Evolutionary conservation across 257 asterid genomes (phyloP).

Genomic region (Fraxinus americana): DNA sequence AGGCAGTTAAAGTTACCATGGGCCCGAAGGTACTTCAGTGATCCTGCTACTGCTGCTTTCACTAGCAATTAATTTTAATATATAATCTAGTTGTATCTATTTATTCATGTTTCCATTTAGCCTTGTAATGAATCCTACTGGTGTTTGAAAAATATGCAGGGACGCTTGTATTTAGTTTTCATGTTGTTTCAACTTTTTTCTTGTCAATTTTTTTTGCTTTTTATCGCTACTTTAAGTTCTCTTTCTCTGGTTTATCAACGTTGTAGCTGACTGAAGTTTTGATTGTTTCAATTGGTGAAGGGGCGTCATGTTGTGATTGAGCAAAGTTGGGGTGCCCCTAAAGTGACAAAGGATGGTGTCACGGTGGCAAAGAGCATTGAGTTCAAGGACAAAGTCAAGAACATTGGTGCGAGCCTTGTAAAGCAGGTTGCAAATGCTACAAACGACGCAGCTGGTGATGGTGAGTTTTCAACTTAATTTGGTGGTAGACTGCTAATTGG

Average conservation of each 20-base stretch:
- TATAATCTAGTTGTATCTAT: too few species aligned
- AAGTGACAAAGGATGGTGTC: constrained; percentile 97
- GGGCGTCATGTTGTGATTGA: constrained; percentile 96
- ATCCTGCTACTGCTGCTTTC: not conserved
- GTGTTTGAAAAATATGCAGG: too few species aligned
- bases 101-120: too few species aligned
- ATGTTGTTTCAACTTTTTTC: too few species aligned
- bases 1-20: constrained; percentile 93
- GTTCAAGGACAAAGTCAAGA: constrained; percentile 83
- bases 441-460: constrained; percentile 96
- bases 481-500: not conserved
- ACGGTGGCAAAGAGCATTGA: constrained; percentile 97
- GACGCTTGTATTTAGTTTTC: too few species aligned
- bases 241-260: not conserved
- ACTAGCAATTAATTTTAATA: too few species aligned
- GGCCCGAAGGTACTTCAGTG: constrained; percentile 75
- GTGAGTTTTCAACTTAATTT: constrained; percentile 41
- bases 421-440: constrained; percentile 99
- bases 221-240: not conserved
- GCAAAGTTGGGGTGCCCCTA: constrained; percentile 99
- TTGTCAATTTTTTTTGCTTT: not conserved
- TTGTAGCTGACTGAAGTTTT: not conserved
- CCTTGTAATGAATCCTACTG: too few species aligned
- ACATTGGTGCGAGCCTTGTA: constrained; percentile 95
- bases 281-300: constrained; percentile 37